phyloP scores from a whole-genome alignment of 305 asterid genomes.

The Solanum aculeatissimum region DNA sequence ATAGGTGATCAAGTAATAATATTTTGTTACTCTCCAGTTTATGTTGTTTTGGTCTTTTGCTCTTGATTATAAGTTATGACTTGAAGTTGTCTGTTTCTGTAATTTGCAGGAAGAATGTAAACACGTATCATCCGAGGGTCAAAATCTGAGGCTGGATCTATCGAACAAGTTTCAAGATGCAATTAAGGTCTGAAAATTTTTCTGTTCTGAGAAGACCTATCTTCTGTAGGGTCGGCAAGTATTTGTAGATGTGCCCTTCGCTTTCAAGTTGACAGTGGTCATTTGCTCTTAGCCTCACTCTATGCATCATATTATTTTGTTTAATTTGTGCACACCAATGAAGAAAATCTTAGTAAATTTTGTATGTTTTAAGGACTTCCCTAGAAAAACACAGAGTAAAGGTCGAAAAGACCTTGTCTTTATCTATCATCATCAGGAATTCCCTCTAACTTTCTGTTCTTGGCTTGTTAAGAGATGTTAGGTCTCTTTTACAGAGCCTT shows the following conservation, averaged over 20 bases:
- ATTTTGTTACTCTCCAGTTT: not conserved
- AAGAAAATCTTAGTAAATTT: not conserved
- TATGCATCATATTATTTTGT: not conserved
- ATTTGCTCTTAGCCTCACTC: not conserved
- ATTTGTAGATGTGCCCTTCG: not conserved
- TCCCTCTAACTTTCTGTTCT: not conserved
- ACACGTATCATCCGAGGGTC: conserved; percentile 80
- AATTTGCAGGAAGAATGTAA: conserved; percentile 83
- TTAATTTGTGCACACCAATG: not conserved
- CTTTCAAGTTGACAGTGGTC: not conserved
- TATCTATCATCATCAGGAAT: not conserved
- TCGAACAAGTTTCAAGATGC: conserved; percentile 95
- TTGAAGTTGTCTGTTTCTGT: not conserved
- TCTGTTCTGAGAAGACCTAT: not conserved
- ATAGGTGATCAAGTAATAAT: not conserved
- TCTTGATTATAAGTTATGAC: not conserved
- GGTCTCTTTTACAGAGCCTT: not conserved
- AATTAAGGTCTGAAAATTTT: conserved; percentile 50
- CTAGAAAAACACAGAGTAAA: not conserved
- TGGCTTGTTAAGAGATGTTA: not conserved
- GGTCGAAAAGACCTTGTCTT: not conserved
- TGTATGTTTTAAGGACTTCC: not conserved
- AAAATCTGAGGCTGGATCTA: conserved; percentile 77
- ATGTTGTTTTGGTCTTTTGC: not conserved
- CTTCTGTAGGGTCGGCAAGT: not conserved